phyloP scores from a whole-genome alignment of 2,329 filamentous ascomycete genomes.

The Aspergillus sp. region DNA sequence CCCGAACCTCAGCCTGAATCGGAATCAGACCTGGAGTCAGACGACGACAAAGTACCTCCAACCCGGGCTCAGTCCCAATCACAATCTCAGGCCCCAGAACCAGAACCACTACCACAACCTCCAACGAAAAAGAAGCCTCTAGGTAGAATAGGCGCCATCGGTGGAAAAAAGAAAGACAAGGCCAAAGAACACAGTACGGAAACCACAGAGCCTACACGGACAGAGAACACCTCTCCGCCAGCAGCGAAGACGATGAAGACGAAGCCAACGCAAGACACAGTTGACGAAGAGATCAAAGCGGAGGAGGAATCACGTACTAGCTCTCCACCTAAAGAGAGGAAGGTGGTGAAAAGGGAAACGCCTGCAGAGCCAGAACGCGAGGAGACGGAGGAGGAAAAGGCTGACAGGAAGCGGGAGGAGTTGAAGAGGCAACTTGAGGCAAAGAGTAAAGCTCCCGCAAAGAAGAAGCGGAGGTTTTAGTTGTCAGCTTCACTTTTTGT shows the following conservation, averaged over 20 bases:
- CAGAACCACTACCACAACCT: conserved; percentile 19
- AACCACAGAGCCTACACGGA: background rate
- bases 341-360: background rate
- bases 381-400: conserved; percentile 52
- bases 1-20: background rate
- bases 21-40: conserved; percentile 6
- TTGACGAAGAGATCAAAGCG: background rate
- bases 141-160: conserved; percentile 38
- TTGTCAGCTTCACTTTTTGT: background rate
- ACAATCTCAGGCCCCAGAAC: conserved; percentile 1
- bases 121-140: conserved; percentile 7
- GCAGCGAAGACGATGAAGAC: conserved; percentile 1
- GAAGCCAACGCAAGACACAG: background rate
- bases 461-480: conserved; percentile 60
- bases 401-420: conserved; percentile 55
- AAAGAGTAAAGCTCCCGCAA: conserved; percentile 52
- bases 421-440: conserved; percentile 54
- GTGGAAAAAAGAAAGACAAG: conserved; percentile 25
- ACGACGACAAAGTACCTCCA: background rate
- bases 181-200: background rate
- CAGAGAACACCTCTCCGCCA: background rate
- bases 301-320: conserved; percentile 1
- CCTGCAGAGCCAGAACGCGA: conserved; percentile 17
- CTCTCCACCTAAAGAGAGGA: background rate
- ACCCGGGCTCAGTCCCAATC: background rate